Evolutionary conservation across 2,329 filamentous ascomycete species (phyloP), one percentile per base, ranked within the genome.

Genomic region (Botryotinia narcissicola): DNA sequence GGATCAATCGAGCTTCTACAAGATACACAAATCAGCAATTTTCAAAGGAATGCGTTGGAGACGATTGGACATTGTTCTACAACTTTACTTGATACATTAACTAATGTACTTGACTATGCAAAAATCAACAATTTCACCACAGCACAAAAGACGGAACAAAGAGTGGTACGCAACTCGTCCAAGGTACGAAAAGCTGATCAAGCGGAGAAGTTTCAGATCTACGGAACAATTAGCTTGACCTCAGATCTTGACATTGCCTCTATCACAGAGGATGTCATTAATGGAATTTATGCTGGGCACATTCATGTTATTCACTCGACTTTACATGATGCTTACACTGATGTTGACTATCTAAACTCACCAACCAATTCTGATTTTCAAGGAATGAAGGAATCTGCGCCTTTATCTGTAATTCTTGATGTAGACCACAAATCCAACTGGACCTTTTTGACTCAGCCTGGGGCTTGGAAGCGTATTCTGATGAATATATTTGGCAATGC

Each of bases 401-500:
- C 60, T 10, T 67, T 87, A 2, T 84, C 84, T 8, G 84, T 90
- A 25, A 81, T 87, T 42, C 78, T 90, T 54, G 79, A 80, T 69
- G 78, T 81, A 54, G 78, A 78, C 7, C 83, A 82, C 77, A 73
- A 82, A 59, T 75, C 83, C 60, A 74, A 82, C 8, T 80, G 78
- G 79, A 78, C 71, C 29, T 80, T 79, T 62, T 70, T 74, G 10
- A 79, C 74, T 16, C 75, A 76, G 0, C 75, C 79, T n/a, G 79
- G 79, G 9, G 76, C 78, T 4, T 79, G 77, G 74, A 74, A 76
- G 61, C 74, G 79, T 5, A 69, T 91, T 51, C 84, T 90, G 51
- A 89, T 90, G 87, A 90, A 91, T 70, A 76, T 90, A 0, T 86
- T 90, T 64, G 87, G 88, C 7, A 91, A 91, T 77, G 85, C 89